These are phyloP conservation scores for Tricholoma hemisulphureum DNA, from an alignment of 768 basidiomycete genomes.

Conservation along the genomic window DNA sequence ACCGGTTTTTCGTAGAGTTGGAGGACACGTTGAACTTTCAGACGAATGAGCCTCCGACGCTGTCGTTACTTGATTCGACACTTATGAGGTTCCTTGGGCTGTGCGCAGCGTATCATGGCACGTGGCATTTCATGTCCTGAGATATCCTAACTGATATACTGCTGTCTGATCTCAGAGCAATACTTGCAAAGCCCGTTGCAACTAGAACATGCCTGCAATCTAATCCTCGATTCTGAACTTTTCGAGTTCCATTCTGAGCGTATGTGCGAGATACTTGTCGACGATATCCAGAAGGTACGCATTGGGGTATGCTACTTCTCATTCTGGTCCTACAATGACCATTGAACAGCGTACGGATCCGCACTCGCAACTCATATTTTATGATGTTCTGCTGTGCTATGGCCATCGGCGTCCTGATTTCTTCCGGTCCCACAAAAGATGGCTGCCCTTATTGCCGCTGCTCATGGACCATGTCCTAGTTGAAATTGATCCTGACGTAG, in stretches of 20 bases:
- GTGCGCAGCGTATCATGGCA: conserved; percentile 86
- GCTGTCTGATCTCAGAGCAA: conserved; percentile 47
- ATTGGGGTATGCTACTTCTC: conserved; percentile 3
- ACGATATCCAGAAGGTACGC: conserved; percentile 66
- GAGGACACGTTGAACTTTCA: conserved; percentile 78
- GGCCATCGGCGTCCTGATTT: conserved; percentile 69
- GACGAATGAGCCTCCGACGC: conserved; percentile 56
- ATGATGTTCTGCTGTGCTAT: conserved; percentile 71
- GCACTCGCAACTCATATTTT: conserved; percentile 76
- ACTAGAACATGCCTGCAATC: conserved; percentile 76
- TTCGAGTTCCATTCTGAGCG: conserved; percentile 90
- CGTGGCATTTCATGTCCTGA: conserved; percentile 22
- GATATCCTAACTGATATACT: conserved; percentile 4
- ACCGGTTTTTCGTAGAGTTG: conserved; percentile 55
- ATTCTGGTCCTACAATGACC: conserved; percentile 8
- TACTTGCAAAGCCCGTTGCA: conserved; percentile 84
- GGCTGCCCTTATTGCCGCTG: conserved; percentile 77
- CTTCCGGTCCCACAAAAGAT: conserved; percentile 78
- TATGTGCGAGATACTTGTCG: conserved; percentile 78
- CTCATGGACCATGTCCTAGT: conserved; percentile 83
- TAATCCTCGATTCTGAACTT: conserved; percentile 80
- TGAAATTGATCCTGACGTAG: conserved; percentile 76
- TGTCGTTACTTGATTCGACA: conserved; percentile 76
- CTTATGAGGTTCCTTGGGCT: conserved; percentile 74
- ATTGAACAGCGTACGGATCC: conserved; percentile 73